A percentile compares a stretch with the other conserved stretches of the same genome.
phyloP scores from a whole-genome alignment of 805 yeast species.

The Saturnispora mendoncae region DNA sequence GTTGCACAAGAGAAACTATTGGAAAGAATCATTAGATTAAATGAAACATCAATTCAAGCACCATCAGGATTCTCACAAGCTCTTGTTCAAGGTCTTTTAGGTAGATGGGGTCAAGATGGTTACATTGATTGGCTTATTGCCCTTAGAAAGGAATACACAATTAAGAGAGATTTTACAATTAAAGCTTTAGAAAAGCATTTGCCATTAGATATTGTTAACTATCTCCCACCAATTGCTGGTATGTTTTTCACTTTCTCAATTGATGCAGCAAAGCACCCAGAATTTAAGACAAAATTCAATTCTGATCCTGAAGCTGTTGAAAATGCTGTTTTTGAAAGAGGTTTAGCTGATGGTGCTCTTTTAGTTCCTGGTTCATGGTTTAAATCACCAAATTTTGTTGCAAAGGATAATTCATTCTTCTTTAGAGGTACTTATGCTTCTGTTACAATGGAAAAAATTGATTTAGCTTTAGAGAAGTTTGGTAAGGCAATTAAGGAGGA shows the following conservation, averaged over 20 bases:
- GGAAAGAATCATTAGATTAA: conserved; percentile 60
- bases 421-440: conserved; percentile 89
- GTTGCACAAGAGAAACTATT: conserved; percentile 58
- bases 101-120: conserved; percentile 85
- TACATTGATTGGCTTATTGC: conserved; percentile 86
- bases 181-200: conserved; percentile 59
- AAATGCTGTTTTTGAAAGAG: conserved; percentile 50
- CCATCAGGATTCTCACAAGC: conserved; percentile 78
- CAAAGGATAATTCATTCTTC: conserved; percentile 45
- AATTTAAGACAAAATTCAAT: conserved; percentile 46
- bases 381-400: conserved; percentile 42
- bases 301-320: conserved; percentile 60
- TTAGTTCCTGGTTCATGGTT: conserved; percentile 86
- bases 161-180: conserved; percentile 79
- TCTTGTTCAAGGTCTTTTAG: conserved; percentile 57
- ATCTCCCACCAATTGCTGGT: conserved; percentile 68
- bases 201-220: conserved; percentile 36
- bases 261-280: conserved; percentile 76
- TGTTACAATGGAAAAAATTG: conserved; percentile 59
- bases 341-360: conserved; percentile 51
- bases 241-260: conserved; percentile 73
- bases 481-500: conserved; percentile 55
- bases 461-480: conserved; percentile 54
- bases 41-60: conserved; percentile 74
- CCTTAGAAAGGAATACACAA: conserved; percentile 71